Conservation (phyloP, 495 filamentous ascomycete species). For the Lasiosphaeris hirsuta region DNA sequence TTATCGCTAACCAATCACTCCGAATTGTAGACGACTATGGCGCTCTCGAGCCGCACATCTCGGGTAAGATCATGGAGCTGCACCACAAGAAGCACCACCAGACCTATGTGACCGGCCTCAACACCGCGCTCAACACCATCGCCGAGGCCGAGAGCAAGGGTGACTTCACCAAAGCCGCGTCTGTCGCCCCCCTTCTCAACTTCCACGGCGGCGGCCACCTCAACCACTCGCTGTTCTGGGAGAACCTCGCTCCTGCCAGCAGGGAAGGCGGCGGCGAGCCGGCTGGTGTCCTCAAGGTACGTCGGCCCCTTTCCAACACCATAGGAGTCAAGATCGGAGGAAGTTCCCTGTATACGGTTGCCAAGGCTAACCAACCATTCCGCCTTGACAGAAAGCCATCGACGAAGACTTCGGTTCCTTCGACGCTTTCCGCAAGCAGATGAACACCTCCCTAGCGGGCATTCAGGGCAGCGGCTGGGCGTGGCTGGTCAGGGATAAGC, state of each 20-base stretch:
- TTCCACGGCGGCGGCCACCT: slow-evolving; percentile 96
- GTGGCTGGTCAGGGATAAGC: slow-evolving; percentile 91
- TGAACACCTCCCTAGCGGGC: slow-evolving; percentile 79
- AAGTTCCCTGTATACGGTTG: neutral
- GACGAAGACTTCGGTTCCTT: slow-evolving; percentile 74
- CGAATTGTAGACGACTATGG: slow-evolving; percentile 68
- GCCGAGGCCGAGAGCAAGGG: slow-evolving; percentile 53
- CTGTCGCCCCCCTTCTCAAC: slow-evolving; percentile 83
- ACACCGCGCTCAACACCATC: slow-evolving; percentile 60
- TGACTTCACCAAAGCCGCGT: slow-evolving; percentile 67
- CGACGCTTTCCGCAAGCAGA: slow-evolving; percentile 70
- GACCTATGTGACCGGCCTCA: slow-evolving; percentile 73
- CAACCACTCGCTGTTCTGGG: slow-evolving; percentile 97
- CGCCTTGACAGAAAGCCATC: slow-evolving; percentile 57
- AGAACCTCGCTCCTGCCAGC: slow-evolving; percentile 82
- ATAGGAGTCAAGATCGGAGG: too few relatives aligned
- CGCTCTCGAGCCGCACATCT: slow-evolving; percentile 92
- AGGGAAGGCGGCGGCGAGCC: slow-evolving; percentile 71
- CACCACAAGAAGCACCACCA: slow-evolving; percentile 78
- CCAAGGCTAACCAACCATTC: neutral
- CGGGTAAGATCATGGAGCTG: slow-evolving; percentile 96
- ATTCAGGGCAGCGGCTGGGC: slow-evolving; percentile 96
- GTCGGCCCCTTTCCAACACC: neutral
- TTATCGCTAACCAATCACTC: neutral
- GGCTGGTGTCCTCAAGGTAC: slow-evolving; percentile 49